These are phyloP conservation scores for Arthromyces matolae DNA, from an alignment of 768 basidiomycete species.

Conservation along the genomic window DNA sequence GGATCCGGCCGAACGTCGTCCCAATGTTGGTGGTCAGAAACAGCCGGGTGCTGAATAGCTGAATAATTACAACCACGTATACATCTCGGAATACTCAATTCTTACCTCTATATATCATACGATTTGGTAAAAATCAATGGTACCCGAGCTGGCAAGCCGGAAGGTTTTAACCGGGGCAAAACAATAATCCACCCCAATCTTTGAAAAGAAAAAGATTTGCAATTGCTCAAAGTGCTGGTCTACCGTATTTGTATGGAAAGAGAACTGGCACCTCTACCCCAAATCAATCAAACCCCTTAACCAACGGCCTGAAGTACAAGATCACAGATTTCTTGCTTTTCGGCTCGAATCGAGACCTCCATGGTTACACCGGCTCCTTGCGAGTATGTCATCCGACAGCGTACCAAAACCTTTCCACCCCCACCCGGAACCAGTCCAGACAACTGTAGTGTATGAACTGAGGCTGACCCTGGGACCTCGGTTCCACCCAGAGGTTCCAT, in stretches of 20 bases:
- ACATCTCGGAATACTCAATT: no score
- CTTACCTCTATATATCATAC: conserved; percentile 24
- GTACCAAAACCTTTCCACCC: conserved; percentile 92
- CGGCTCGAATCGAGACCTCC: conserved; percentile 88
- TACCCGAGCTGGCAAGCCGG: conserved; percentile 12
- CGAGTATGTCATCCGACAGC: conserved; percentile 94
- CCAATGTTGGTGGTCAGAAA: conserved; percentile 7
- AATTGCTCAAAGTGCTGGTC: no score
- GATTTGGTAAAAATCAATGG: conserved; percentile 20
- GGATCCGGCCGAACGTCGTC: conserved; percentile 10
- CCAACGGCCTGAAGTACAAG: conserved; percentile 90
- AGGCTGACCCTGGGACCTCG: conserved; percentile 72
- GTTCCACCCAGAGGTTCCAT: conserved; percentile 97
- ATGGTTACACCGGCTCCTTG: conserved; percentile 88
- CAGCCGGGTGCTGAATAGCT: not conserved
- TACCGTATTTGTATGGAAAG: conserved; percentile 8
- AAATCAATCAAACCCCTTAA: conserved; percentile 45
- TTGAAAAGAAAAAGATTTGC: no score
- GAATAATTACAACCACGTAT: no score
- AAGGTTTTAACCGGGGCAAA: conserved; percentile 7
- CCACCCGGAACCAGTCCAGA: conserved; percentile 90
- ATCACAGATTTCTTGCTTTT: conserved; percentile 80
- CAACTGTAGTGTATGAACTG: conserved; percentile 92
- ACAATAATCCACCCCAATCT: conserved; percentile 8
- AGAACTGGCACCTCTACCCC: conserved; percentile 9